Evolutionary conservation across 2,329 filamentous ascomycete genomes (phyloP).

Genomic region (Epichloe typhina): DNA sequence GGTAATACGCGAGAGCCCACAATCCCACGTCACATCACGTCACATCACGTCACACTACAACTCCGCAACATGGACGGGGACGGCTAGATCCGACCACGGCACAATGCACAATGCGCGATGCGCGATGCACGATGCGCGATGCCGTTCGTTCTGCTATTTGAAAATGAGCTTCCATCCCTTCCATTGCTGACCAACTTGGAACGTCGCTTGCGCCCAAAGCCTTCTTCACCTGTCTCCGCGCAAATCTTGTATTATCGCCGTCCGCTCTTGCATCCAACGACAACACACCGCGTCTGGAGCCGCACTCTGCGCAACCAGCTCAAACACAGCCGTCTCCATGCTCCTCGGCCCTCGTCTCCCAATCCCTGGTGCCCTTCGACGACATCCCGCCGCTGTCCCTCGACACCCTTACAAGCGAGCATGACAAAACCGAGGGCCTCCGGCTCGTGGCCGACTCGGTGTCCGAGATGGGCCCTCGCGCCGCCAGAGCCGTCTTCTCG

Average conservation of each 20-base stretch:
- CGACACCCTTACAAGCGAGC: conserved; percentile 36
- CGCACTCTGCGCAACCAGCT: conserved; percentile 26
- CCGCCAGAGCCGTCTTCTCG: conserved; percentile 48
- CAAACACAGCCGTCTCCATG: conserved; percentile 32
- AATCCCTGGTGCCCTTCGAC: conserved; percentile 27
- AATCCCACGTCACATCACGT: too few species aligned
- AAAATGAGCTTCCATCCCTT: too few species aligned
- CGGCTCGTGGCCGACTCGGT: conserved; percentile 68
- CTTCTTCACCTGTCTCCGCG: conserved; percentile 71
- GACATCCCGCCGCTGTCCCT: conserved; percentile 51
- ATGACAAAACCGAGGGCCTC: conserved; percentile 55
- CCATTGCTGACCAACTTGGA: too few species aligned
- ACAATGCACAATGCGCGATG: too few species aligned
- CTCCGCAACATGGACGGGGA: neutral
- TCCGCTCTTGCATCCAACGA: conserved; percentile 48
- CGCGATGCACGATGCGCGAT: too few species aligned
- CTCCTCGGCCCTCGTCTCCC: conserved; percentile 38
- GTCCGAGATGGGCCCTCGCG: conserved; percentile 64
- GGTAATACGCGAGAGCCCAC: too few species aligned
- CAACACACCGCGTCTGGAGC: conserved; percentile 50
- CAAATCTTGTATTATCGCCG: conserved; percentile 59
- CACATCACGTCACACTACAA: neutral
- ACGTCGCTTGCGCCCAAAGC: conserved; percentile 31
- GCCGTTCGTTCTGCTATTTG: too few species aligned
- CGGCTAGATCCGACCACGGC: too few species aligned